Evolutionary conservation across 2,329 filamentous ascomycete species (phyloP).

Genomic region (Berkeleyomyces basicola): DNA sequence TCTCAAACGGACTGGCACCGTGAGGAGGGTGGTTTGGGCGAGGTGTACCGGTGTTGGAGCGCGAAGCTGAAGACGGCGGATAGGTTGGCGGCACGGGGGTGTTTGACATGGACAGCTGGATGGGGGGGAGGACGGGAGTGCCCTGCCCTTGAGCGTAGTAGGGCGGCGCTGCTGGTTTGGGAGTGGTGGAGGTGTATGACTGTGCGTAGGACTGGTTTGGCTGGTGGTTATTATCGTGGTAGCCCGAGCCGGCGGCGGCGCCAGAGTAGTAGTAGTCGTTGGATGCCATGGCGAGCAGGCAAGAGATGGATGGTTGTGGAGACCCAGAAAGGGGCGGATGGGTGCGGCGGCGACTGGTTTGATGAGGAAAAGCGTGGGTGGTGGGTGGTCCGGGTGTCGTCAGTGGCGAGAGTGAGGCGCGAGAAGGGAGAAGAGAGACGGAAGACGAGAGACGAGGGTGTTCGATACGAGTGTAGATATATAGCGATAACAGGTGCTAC

Average conservation of each 20-base stretch:
- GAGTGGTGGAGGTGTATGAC: background rate
- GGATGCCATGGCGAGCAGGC: constrained; percentile 9
- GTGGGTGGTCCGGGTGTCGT: background rate
- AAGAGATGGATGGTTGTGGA: background rate
- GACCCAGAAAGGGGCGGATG: background rate
- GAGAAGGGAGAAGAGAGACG: background rate
- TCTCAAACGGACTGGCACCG: constrained; percentile 41
- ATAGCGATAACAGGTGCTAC: background rate
- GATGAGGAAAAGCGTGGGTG: background rate
- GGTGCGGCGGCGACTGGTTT: background rate
- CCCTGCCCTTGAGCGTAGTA: constrained; percentile 12
- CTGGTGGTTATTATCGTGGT: constrained; percentile 8
- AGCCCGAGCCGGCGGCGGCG: constrained; percentile 4
- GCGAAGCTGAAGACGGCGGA: constrained; percentile 17
- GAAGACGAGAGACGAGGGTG: background rate
- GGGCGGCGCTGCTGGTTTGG: constrained; percentile 4
- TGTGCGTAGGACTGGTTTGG: constrained; percentile 2
- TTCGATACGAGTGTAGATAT: background rate
- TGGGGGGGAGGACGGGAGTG: background rate
- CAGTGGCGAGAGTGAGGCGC: background rate
- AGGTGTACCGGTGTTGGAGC: constrained; percentile 14
- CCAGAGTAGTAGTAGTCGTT: constrained; percentile 14
- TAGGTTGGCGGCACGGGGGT: constrained; percentile 7
- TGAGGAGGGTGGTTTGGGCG: constrained; percentile 13
- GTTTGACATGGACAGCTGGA: constrained; percentile 2